A percentile compares a stretch with the other conserved stretches of the same genome.
Conservation (phyloP, 306 rosid genomes). For the Astragalus membranaceus region DNA sequence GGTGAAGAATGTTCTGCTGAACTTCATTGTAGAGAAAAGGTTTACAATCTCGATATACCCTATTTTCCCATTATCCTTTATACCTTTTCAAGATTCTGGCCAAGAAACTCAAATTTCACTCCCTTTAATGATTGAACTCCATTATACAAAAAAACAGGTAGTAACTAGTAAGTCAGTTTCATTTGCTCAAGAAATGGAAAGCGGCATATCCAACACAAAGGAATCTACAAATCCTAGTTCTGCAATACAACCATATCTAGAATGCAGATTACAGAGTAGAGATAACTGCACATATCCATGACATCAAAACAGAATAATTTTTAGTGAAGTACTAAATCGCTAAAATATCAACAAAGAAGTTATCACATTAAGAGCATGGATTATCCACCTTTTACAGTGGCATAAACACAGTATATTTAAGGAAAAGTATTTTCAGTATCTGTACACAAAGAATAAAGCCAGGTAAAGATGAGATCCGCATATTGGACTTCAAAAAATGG, state of each 20-base stretch:
- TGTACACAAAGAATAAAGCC: constrained; percentile 58
- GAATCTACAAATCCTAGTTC: neutral
- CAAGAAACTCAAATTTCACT: neutral
- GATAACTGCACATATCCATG: neutral
- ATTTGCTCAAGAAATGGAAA: neutral
- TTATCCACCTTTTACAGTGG: neutral
- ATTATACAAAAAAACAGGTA: neutral
- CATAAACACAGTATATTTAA: constrained; percentile 11
- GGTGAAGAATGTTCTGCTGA: no score
- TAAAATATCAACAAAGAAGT: neutral
- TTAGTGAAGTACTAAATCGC: neutral
- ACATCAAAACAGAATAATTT: no score
- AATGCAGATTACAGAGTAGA: neutral
- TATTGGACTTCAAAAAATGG: constrained; percentile 13
- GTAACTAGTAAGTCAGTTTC: neutral
- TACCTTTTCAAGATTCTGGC: neutral
- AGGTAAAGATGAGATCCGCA: constrained; percentile 26
- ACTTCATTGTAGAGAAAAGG: no score
- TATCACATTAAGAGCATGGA: neutral
- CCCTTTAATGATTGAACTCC: neutral
- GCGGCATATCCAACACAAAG: neutral
- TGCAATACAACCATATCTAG: neutral
- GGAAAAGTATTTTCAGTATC: constrained; percentile 16
- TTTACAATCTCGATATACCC: neutral
- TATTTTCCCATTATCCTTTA: neutral